Conservation (phyloP, 257 asterid species). For the Haberlea rhodopensis region DNA sequence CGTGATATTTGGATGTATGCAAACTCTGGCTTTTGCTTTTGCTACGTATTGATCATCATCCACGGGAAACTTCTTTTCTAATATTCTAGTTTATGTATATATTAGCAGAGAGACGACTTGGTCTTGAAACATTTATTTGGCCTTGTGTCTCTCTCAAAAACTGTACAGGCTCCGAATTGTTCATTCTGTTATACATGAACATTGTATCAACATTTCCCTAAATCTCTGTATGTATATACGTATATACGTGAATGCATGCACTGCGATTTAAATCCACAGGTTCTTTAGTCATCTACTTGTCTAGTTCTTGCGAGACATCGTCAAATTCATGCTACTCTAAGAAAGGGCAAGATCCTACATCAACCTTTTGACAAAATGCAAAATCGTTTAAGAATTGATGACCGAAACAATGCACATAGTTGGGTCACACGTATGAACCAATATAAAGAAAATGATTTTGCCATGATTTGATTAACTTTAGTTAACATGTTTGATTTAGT, state of each 20-base stretch:
- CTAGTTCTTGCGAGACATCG: not conserved
- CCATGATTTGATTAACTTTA: no score
- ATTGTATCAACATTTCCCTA: slow-evolving; percentile 15
- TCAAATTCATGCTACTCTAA: not conserved
- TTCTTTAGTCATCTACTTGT: not conserved
- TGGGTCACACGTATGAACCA: no score
- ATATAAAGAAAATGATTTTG: no score
- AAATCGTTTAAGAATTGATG: not conserved
- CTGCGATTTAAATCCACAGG: not conserved
- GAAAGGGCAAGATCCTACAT: not conserved
- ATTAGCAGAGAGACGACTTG: not conserved
- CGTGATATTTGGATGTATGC: not conserved
- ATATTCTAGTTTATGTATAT: not conserved
- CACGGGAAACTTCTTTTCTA: not conserved
- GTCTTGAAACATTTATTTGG: slow-evolving; percentile 19
- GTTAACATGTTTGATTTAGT: no score
- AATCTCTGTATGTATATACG: not conserved
- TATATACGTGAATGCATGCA: not conserved
- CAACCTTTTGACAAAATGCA: slow-evolving; percentile 2
- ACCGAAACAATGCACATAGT: no score
- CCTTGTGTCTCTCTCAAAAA: slow-evolving; percentile 30
- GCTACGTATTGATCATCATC: not conserved
- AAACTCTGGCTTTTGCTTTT: not conserved
- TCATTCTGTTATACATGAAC: slow-evolving; percentile 18
- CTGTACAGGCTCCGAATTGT: slow-evolving; percentile 41